Evolutionary conservation across 2,329 filamentous ascomycete species (phyloP).

Genomic region (Ambrosiella cleistominuta): DNA sequence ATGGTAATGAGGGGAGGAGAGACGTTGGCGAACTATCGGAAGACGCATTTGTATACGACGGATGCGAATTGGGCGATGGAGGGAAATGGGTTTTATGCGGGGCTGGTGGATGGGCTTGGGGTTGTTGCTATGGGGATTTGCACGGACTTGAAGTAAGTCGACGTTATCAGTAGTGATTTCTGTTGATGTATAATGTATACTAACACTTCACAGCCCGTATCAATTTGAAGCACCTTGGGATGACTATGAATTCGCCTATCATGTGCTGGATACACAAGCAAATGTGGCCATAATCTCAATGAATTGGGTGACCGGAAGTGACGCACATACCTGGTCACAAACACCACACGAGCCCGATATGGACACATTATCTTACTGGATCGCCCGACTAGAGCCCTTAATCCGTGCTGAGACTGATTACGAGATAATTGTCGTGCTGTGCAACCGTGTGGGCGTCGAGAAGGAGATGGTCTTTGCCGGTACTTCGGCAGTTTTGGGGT

Average conservation of each 20-base stretch:
- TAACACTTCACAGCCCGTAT: conserved; percentile 18
- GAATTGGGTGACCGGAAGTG: conserved; percentile 55
- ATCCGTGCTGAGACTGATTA: conserved; percentile 32
- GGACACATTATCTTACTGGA: conserved; percentile 60
- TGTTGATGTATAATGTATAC: neutral
- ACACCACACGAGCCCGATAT: conserved; percentile 45
- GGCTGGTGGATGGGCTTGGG: conserved; percentile 30
- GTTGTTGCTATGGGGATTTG: conserved; percentile 42
- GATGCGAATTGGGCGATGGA: conserved; percentile 42
- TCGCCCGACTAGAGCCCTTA: conserved; percentile 49
- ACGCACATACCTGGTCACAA: conserved; percentile 27
- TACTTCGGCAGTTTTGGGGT: conserved; percentile 52
- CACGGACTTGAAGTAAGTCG: conserved; percentile 44
- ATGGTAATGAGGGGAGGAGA: conserved; percentile 41
- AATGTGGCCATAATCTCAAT: conserved; percentile 54
- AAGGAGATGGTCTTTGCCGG: conserved; percentile 52
- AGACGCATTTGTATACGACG: conserved; percentile 37
- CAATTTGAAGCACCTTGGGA: conserved; percentile 24
- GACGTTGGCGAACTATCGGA: conserved; percentile 43
- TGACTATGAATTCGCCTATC: conserved; percentile 29
- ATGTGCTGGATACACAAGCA: conserved; percentile 37
- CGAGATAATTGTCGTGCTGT: conserved; percentile 52
- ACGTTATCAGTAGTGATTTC: too few relatives aligned
- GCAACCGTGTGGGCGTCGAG: conserved; percentile 53
- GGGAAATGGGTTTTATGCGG: conserved; percentile 33